phyloP scores from a whole-genome alignment of 305 asterid genomes.

The Fraxinus dipetala region DNA sequence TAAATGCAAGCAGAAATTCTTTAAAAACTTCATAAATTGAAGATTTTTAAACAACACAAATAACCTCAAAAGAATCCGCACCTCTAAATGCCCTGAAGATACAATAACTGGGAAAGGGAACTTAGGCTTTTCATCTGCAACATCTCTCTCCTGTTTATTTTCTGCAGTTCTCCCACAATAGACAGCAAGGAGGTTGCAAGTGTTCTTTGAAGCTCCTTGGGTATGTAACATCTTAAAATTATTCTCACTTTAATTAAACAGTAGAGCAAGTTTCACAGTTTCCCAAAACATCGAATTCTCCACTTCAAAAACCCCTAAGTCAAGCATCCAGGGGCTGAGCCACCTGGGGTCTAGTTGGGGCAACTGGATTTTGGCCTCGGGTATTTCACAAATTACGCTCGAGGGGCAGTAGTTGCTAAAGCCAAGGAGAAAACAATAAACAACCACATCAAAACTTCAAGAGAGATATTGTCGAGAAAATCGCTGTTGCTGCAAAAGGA shows the following conservation, averaged over 20 bases:
- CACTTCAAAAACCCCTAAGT: slow-evolving; percentile 26
- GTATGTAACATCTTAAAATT: slow-evolving; percentile 64
- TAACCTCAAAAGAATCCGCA: slow-evolving; percentile 28
- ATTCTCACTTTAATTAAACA: slow-evolving; percentile 22
- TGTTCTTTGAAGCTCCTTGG: slow-evolving; percentile 76
- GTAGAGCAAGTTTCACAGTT: slow-evolving; percentile 13
- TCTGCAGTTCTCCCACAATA: slow-evolving; percentile 51
- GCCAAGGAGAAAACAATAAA: background rate
- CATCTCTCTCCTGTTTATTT: slow-evolving; percentile 46
- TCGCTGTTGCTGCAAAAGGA: background rate
- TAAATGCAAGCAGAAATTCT: background rate
- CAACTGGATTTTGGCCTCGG: background rate
- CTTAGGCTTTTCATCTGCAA: slow-evolving; percentile 34
- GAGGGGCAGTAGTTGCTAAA: background rate
- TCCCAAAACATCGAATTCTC: slow-evolving; percentile 23
- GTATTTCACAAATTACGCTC: background rate
- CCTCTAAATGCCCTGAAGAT: slow-evolving; percentile 92
- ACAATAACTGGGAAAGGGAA: slow-evolving; percentile 70
- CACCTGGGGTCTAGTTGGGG: background rate
- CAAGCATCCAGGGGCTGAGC: slow-evolving; percentile 20
- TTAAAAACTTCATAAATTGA: background rate
- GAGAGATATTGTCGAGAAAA: background rate
- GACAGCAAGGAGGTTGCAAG: slow-evolving; percentile 79
- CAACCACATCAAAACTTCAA: background rate
- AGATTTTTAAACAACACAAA: background rate